Base-by-base conservation (phyloP, 495 filamentous ascomycete species). In the Penicillium subrubescens region DNA sequence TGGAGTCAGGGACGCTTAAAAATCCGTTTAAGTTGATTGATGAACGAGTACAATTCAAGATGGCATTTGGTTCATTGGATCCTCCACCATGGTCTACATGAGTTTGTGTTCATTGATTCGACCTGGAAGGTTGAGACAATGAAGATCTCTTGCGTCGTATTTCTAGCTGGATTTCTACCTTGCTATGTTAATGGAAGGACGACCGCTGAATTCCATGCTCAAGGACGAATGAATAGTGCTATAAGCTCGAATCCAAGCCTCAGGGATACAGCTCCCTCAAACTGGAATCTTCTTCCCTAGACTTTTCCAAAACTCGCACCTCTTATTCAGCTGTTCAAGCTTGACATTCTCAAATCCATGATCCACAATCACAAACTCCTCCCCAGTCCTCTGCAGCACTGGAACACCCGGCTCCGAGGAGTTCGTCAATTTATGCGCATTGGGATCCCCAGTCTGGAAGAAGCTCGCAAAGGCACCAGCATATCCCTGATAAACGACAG, bases 391-490 rank as follows among this genome's bases (percentile, higher is more conserved):
- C 8, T 66, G 50, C 21, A 82, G 62, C 33, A 71, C 68, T 12
- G 86, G 85, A 25, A 87, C 83, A 17, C 79, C 80, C 1, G 72
- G 69, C 41, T 78, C 67, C 52, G 73, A 75, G 7, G 57, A 60
- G 57, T 79, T 73, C 3, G 85, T 89, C 56, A 88, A 68, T 65
- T 87, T 88, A 62, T 84, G 77, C 15, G 78, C 75, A 65, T 88
- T 88, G 5, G 86, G 84, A 67, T 87, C 78, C 3, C 86, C 86
- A 0, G 83, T 88, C 60, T 82, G 75, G 60, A 88, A 82, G 73
- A 88, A 88, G 50, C 79, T 83, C 1, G 84, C 86, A 39, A 88
- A 83, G 2, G 87, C 84, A 33, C 87, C 87, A 0, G 86, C 76
- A 65, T 81, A 89, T 14, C 85, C 87, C 15, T 83, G 53, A 61